These are phyloP conservation scores for Lasiodiplodia sp. DNA, from an alignment of 2,329 filamentous ascomycete genomes.

Conservation along the genomic window DNA sequence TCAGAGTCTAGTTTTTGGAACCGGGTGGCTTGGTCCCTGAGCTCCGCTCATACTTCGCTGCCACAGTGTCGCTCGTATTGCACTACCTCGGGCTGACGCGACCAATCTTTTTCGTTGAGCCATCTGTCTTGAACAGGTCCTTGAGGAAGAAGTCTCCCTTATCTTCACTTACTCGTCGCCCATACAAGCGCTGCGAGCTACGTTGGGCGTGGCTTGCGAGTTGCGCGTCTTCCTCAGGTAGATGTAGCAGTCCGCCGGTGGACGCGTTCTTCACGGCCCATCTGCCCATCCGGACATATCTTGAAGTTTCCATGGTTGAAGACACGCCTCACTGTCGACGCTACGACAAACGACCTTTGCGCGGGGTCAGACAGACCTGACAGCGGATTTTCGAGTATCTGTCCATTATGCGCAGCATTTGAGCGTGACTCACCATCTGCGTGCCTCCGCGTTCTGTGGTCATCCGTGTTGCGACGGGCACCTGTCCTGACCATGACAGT, in stretches of 20 bases:
- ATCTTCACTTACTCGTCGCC: too few relatives aligned
- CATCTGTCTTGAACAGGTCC: constrained; percentile 30
- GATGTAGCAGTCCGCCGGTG: not conserved
- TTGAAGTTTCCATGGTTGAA: too few relatives aligned
- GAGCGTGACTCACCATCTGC: too few relatives aligned
- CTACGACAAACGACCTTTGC: not conserved
- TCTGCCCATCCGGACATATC: not conserved
- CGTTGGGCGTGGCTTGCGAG: not conserved
- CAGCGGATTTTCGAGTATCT: not conserved
- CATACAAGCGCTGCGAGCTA: not conserved
- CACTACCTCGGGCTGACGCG: constrained; percentile 71
- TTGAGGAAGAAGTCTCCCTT: constrained; percentile 32
- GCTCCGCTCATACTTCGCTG: too few relatives aligned
- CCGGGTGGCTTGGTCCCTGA: too few relatives aligned
- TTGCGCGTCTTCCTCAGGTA: not conserved
- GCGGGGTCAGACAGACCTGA: too few relatives aligned
- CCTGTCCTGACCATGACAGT: not conserved
- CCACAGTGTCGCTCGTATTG: too few relatives aligned
- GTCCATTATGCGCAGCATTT: not conserved
- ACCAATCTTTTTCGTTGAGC: constrained; percentile 45
- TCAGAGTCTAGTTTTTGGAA: too few relatives aligned
- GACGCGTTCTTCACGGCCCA: not conserved
- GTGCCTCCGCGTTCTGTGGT: not conserved
- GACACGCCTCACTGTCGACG: not conserved
- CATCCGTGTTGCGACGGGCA: not conserved